Base-by-base conservation (phyloP, 1,284 basidiomycete genomes). In the Ganoderma boninense region DNA sequence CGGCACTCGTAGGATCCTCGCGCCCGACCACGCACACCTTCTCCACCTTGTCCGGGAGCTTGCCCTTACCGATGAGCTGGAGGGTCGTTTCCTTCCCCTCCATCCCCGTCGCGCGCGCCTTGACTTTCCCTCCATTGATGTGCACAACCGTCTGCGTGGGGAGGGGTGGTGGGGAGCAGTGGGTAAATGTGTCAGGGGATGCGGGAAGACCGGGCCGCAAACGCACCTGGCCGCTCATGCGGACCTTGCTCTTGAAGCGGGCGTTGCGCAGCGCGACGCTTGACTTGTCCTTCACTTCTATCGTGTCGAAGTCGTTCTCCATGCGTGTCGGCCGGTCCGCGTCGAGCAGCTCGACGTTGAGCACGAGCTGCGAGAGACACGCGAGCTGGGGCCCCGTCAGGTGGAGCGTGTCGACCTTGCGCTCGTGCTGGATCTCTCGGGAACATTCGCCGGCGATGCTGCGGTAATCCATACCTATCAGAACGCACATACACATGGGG, bases 261-360 rank as follows among this genome's bases (percentile, higher is more conserved):
- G 74, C 66, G 35, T 71, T 71, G 14, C 71, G 44, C 11, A 79
- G 32, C 0, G 72, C 32, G 10, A 78, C 35, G 1, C 65, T 38
- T 13, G 70, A 75, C 32, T 62, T 64, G 7, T 66, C 64, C 38
- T 56, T 13, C 4, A 35, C 62, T 14, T 70, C 65, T 2, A 74
- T 57, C 0, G 44, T 14, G 3, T 57, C 56, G 26, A 80, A 72
- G 46, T 80, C 79, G 69, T 80, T 79, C 54, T 77, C 77, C n/a
- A 73, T 49, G 26, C 54, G 65, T 0, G 69, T 77, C 0, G 80
- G 80, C 70, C 78, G 79, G 56, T 76, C 42, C 0, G 71, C 71
- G 29, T 75, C 68, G 0, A 79, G 63, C 0, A 74, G 73, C 32
- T 75, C 75, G 8, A 72, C 65, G 62, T 75, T 73, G 42, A 75